Evolutionary conservation across 2,329 filamentous ascomycete species (phyloP).

Genomic region (Fusarium pseudoanthophilum): DNA sequence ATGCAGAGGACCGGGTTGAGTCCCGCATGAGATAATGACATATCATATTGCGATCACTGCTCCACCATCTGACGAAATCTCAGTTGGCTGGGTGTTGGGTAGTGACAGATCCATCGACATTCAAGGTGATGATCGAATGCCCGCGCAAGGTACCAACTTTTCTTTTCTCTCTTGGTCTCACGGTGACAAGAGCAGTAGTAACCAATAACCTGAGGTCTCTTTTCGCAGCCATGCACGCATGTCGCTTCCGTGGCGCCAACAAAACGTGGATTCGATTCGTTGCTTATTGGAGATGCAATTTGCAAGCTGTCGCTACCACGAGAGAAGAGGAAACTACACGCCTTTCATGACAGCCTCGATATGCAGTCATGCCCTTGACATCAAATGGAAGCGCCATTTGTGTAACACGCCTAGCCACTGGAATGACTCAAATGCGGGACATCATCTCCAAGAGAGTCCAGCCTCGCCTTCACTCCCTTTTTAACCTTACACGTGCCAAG

Average conservation of each 20-base stretch:
- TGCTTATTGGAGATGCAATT: constrained; percentile 26
- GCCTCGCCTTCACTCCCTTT: constrained; percentile 16
- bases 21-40: constrained; percentile 39
- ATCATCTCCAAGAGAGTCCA: constrained; percentile 1
- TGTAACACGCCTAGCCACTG: constrained; percentile 20
- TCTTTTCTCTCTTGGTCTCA: background rate
- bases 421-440: constrained; percentile 3
- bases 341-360: constrained; percentile 14
- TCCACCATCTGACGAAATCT: constrained; percentile 22
- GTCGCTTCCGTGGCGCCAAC: constrained; percentile 14
- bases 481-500: constrained; percentile 19
- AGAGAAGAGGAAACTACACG: constrained; percentile 47
- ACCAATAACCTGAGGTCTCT: background rate
- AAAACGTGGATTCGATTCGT: constrained; percentile 17
- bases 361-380: constrained; percentile 35
- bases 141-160: background rate
- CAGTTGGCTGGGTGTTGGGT: background rate
- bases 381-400: constrained; percentile 22
- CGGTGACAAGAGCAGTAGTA: background rate
- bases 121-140: constrained; percentile 7
- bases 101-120: constrained; percentile 13
- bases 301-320: constrained; percentile 23
- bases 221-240: constrained; percentile 9
- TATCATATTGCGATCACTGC: constrained; percentile 42
- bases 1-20: constrained; percentile 36